Evolutionary conservation across 164 flowering plant genomes (phyloP).

Genomic region (Annona squamosa): DNA sequence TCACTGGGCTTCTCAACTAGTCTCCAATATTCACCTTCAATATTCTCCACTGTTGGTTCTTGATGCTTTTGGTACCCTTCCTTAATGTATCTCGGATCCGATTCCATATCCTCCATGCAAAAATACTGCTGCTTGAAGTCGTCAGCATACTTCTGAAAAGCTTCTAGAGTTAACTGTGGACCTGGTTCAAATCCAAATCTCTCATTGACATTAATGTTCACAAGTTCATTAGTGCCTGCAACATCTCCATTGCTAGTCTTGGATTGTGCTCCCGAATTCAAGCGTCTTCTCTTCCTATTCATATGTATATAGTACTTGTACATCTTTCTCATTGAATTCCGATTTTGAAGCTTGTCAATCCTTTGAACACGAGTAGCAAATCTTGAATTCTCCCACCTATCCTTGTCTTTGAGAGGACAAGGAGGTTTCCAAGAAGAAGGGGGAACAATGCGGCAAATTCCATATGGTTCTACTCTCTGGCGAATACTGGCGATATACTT

Average conservation of each 20-base stretch:
- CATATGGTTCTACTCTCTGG: conserved; percentile 64
- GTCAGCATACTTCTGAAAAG: conserved; percentile 75
- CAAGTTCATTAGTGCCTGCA: conserved; percentile 22
- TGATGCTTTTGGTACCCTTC: conserved; percentile 25
- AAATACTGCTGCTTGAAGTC: conserved; percentile 79
- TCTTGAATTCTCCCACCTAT: conserved; percentile 51
- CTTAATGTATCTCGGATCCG: neutral
- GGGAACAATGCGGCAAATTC: conserved; percentile 93
- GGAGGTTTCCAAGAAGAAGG: conserved; percentile 95
- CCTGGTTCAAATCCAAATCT: conserved; percentile 93
- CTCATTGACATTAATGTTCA: conserved; percentile 13
- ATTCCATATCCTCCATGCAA: conserved; percentile 23
- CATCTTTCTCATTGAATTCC: conserved; percentile 42
- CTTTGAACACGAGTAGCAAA: conserved; percentile 75
- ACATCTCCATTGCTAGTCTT: conserved; percentile 22
- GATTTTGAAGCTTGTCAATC: conserved; percentile 77
- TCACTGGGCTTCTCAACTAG: conserved; percentile 66
- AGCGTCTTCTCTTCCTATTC: conserved; percentile 57
- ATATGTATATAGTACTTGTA: conserved; percentile 19
- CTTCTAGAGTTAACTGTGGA: conserved; percentile 64
- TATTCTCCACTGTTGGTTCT: conserved; percentile 54
- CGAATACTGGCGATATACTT: conserved; percentile 73
- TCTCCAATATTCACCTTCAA: conserved; percentile 83
- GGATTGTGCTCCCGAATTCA: conserved; percentile 34
- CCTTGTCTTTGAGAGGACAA: conserved; percentile 60